Conservation (phyloP, 371 early-diverging fungal species). For the Zopfochytrium polystomum region DNA sequence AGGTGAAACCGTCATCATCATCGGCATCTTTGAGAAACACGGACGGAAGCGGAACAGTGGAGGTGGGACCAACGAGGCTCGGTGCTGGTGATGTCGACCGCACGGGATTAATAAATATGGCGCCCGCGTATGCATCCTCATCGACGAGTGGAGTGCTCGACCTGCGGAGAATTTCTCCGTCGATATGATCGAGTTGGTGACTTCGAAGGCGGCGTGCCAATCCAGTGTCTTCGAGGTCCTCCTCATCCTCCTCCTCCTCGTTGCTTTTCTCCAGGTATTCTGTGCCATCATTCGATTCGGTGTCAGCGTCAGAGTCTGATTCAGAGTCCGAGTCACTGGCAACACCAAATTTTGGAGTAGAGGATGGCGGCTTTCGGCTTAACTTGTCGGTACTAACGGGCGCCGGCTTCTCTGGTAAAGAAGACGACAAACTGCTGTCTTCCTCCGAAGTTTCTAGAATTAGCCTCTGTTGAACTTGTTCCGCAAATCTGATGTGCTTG, state of each 20-base stretch:
- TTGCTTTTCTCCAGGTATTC: not conserved
- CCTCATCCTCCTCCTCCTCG: not conserved
- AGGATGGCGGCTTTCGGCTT: not conserved
- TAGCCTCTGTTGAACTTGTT: slow-evolving; percentile 14
- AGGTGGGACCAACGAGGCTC: not conserved
- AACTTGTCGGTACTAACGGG: not conserved
- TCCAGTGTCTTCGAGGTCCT: not conserved
- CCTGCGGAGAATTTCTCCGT: not conserved
- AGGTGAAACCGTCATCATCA: slow-evolving; percentile 11
- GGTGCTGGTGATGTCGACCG: not conserved
- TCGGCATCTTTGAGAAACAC: not conserved
- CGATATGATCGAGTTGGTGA: not conserved
- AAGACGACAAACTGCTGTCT: not conserved
- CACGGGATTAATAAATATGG: slow-evolving; percentile 1
- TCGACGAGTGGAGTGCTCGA: not conserved
- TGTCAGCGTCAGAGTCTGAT: not conserved
- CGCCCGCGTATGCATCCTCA: slow-evolving; percentile 4
- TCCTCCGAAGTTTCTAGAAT: slow-evolving; percentile 6
- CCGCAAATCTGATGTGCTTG: slow-evolving; percentile 19
- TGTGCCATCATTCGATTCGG: not conserved
- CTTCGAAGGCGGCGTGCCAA: not conserved
- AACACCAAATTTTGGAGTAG: not conserved
- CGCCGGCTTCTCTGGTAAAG: too few relatives aligned
- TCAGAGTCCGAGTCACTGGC: not conserved
- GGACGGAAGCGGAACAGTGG: not conserved